Conservation (phyloP, 345 rosid species). For the Cardamine chenopodiifolia region DNA sequence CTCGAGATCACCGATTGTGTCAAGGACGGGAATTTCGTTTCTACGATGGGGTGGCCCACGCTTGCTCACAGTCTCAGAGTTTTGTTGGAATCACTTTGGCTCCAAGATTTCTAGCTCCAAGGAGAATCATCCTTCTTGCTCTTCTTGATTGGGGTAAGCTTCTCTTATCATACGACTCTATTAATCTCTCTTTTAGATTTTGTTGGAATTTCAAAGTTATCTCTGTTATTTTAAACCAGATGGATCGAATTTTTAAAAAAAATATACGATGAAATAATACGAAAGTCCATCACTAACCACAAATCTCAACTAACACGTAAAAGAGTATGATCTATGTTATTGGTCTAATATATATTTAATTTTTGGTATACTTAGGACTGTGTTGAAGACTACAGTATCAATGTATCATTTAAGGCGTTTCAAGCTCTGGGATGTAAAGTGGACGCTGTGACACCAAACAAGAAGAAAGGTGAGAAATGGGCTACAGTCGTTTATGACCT, state of each 20-base stretch:
- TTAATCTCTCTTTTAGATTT: neutral
- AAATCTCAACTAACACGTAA: neutral
- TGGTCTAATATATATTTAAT: neutral
- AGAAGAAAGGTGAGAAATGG: slow-evolving; percentile 55
- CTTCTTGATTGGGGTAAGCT: slow-evolving; percentile 54
- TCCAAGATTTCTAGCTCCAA: slow-evolving; percentile 35
- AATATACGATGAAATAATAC: neutral
- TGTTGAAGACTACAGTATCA: slow-evolving; percentile 53
- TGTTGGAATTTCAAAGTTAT: neutral
- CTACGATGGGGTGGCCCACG: slow-evolving; percentile 59
- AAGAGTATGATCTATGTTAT: neutral
- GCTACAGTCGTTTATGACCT: slow-evolving; percentile 51
- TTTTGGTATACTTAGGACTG: slow-evolving; percentile 46
- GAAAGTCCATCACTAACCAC: neutral
- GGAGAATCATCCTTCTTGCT: slow-evolving; percentile 40
- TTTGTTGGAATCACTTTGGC: slow-evolving; percentile 54
- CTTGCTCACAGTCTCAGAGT: slow-evolving; percentile 47
- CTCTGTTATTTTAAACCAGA: neutral
- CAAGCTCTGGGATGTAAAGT: slow-evolving; percentile 58
- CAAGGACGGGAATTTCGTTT: slow-evolving; percentile 48
- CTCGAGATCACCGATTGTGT: slow-evolving; percentile 51
- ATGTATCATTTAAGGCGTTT: slow-evolving; percentile 55
- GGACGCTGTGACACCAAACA: slow-evolving; percentile 51
- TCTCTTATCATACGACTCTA: neutral
- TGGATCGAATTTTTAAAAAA: too few relatives aligned